phyloP scores from a whole-genome alignment of 1,284 basidiomycete genomes.

The Sporisorium scitamineum region DNA sequence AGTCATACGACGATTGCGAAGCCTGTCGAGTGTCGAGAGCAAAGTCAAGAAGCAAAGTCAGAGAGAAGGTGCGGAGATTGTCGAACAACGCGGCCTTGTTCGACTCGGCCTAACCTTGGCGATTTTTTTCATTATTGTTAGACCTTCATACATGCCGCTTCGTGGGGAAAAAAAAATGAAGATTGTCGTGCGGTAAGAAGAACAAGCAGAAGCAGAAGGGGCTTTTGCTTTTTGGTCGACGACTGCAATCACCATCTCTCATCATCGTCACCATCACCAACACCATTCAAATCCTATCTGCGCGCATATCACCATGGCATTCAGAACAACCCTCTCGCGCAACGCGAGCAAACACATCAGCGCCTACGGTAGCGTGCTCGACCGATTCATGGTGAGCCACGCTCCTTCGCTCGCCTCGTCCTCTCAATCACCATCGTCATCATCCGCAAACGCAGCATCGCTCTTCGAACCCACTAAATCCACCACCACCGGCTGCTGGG shows the following conservation, averaged over 20 bases:
- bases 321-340: conserved; percentile 15
- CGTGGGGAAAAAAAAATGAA: neutral
- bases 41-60: neutral
- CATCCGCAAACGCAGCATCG: conserved; percentile 6
- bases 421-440: neutral
- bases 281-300: neutral
- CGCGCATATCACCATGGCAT: conserved; percentile 22
- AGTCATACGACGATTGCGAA: conserved; percentile 2
- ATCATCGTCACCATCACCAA: neutral
- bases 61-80: neutral
- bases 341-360: conserved; percentile 23
- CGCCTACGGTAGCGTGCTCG: conserved; percentile 30
- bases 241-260: neutral
- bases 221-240: neutral
- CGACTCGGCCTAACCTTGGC: conserved; percentile 11
- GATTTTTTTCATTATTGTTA: neutral
- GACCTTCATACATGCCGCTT: neutral
- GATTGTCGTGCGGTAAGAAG: conserved; percentile 12
- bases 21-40: neutral
- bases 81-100: conserved; percentile 13
- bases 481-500: conserved; percentile 46
- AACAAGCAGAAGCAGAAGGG: neutral
- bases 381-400: conserved; percentile 31
- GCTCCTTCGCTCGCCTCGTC: neutral
- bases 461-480: conserved; percentile 32